Percentiles rank a stretch among this genome's conserved stretches.
Evolutionary conservation across 768 basidiomycete species (phyloP).

Genomic region (Cytidiella melzeri): DNA sequence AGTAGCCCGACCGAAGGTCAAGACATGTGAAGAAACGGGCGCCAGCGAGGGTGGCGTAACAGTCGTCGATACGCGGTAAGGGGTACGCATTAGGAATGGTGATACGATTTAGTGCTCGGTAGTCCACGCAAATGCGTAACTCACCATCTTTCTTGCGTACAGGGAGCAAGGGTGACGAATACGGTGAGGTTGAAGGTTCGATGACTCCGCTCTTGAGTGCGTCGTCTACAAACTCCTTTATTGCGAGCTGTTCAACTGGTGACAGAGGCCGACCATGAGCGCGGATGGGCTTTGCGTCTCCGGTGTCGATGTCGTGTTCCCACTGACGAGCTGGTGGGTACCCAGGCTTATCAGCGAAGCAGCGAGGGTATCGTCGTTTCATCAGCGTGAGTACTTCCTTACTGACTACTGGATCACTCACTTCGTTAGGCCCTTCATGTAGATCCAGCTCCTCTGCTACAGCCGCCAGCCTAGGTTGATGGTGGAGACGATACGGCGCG

Average conservation of each 20-base stretch:
- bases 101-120: constrained; percentile 21
- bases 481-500: too few species aligned
- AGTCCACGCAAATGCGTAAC: constrained; percentile 28
- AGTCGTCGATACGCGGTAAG: constrained; percentile 17
- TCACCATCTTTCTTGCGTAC: constrained; percentile 32
- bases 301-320: constrained; percentile 32
- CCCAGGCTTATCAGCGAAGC: too few species aligned
- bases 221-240: constrained; percentile 23
- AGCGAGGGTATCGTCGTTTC: too few species aligned
- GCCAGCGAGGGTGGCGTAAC: constrained; percentile 17
- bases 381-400: too few species aligned
- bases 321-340: too few species aligned
- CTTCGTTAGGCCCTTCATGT: too few species aligned
- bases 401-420: too few species aligned
- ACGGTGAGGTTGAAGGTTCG: constrained; percentile 8
- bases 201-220: constrained; percentile 16
- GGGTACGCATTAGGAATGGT: constrained; percentile 25
- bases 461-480: too few species aligned
- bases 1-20: constrained; percentile 24
- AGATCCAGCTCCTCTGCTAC: too few species aligned
- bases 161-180: constrained; percentile 24
- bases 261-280: constrained; percentile 28
- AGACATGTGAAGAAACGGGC: constrained; percentile 24
- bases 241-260: constrained; percentile 15
- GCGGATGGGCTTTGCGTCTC: constrained; percentile 21